Evolutionary conservation across 805 yeast genomes (phyloP).

Genomic region (Metschnikowia matae): DNA sequence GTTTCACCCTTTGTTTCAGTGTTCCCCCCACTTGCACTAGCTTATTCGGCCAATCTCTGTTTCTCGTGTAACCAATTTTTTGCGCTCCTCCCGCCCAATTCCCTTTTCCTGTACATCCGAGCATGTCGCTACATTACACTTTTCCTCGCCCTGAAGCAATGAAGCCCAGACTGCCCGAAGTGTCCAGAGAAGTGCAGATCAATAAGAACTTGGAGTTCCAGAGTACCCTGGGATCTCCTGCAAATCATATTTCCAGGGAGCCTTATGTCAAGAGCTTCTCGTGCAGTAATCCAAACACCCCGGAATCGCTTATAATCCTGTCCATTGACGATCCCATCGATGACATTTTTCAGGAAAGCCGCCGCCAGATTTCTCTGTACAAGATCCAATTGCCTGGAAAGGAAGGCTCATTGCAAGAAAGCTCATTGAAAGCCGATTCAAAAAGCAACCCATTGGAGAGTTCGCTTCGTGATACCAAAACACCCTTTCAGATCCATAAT

Average conservation of each 20-base stretch:
- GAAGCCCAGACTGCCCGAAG: neutral
- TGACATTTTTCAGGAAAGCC: slow-evolving; percentile 19
- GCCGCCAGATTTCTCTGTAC: slow-evolving; percentile 12
- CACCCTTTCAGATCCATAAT: too few relatives aligned
- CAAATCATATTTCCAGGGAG: slow-evolving; percentile 3
- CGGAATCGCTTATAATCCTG: slow-evolving; percentile 6
- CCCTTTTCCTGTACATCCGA: neutral
- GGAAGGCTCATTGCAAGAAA: neutral
- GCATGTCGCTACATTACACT: slow-evolving; percentile 5
- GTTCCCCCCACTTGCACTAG: too few relatives aligned
- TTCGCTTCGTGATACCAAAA: too few relatives aligned
- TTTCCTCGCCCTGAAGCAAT: slow-evolving; percentile 2
- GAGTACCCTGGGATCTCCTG: neutral
- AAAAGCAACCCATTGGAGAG: too few relatives aligned
- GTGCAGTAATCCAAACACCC: slow-evolving; percentile 3
- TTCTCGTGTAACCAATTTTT: neutral
- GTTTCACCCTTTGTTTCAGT: neutral
- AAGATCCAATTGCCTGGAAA: slow-evolving; percentile 17
- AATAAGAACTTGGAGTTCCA: slow-evolving; percentile 6
- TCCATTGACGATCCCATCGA: slow-evolving; percentile 20
- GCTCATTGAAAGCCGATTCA: too few relatives aligned
- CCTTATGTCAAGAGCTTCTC: slow-evolving; percentile 16
- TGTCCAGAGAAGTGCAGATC: slow-evolving; percentile 7
- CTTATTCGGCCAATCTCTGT: too few relatives aligned
- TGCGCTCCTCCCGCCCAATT: too few relatives aligned